Base-by-base conservation (phyloP, 75 land plant species). In the Cupressus sempervirens region DNA sequence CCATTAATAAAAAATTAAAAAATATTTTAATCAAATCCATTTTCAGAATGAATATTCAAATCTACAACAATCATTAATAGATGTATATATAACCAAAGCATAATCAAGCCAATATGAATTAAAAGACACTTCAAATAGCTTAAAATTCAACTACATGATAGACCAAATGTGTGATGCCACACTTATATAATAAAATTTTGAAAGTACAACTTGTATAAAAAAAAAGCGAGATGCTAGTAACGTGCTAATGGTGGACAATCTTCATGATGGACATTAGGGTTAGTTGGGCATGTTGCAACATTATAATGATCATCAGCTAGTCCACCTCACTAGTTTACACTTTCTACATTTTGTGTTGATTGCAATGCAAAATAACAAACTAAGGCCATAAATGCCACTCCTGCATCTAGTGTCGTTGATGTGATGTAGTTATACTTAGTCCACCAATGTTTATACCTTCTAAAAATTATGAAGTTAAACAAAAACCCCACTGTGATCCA, bases 341-440 rank as follows among this genome's bases (percentile, higher is more conserved):
- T 80, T 40, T 85, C 13, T 26, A 30, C 1, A n/a, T 70, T 84
- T 53, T 87, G 35, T 11, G 16, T 38, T 4, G 13, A 26, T 8
- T 86, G 80, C 29, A 91, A 84, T 5, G 86, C 23, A n/a, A 88
- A 85, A 76, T 84, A 91, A 29, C 67, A 1, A 34, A 89, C 13
- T 15, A 92, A 26, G 0, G 48, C 93, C 86, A 87, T 83, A 86
- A 92, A 92, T 10, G 90, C 92, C 34, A 84, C 40, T 7, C 93
- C 93, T 16, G 92, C 89, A 62, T 92, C 93, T n/a, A 92, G 36
- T 0, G 86, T 92, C 7, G 84, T 90, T 0, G 93, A 90, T 23
- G 91, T 68, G n/a, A 92, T 84, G 58, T 92, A 92, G 82, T 89
- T 91, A 82, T 91, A 82, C 40, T 89, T 75, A 13, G 76, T 79